A percentile compares a stretch with the other conserved stretches of the same genome.
phyloP scores from a whole-genome alignment of 306 rosid genomes.

The Lathyrus oleraceus region DNA sequence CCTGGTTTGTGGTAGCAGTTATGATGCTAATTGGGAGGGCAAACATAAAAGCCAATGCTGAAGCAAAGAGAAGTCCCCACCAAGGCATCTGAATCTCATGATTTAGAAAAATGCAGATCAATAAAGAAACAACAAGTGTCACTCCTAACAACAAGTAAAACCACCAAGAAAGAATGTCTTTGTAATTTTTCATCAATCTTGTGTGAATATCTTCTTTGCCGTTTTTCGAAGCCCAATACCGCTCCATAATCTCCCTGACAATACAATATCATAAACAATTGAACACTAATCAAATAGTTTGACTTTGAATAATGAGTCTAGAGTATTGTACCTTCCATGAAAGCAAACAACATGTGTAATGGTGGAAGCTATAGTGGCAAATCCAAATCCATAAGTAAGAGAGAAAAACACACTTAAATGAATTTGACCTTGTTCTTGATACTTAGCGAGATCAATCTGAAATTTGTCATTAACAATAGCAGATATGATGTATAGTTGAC shows the following conservation, averaged over 20 bases:
- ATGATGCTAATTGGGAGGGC: conserved; percentile 85
- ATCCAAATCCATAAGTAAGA: conserved; percentile 68
- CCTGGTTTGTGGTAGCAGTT: conserved; percentile 91
- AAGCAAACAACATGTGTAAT: conserved; percentile 64
- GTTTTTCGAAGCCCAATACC: conserved; percentile 54
- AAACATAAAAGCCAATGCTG: conserved; percentile 57
- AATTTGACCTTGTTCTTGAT: conserved; percentile 56
- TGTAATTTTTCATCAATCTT: conserved; percentile 63
- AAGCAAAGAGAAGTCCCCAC: conserved; percentile 81
- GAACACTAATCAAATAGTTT: not conserved
- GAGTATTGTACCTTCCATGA: conserved; percentile 57
- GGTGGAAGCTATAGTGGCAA: conserved; percentile 71
- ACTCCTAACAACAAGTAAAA: conserved; percentile 52
- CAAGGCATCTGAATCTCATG: conserved; percentile 81
- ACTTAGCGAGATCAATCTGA: conserved; percentile 45
- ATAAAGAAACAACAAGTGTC: conserved; percentile 60
- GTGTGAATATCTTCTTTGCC: conserved; percentile 78
- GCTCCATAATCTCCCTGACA: conserved; percentile 67
- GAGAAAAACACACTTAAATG: conserved; percentile 58
- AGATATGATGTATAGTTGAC: conserved; percentile 54
- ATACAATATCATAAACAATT: not conserved
- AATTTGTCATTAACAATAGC: conserved; percentile 63
- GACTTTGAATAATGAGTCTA: not conserved
- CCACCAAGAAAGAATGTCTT: conserved; percentile 87
- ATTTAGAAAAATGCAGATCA: conserved; percentile 55